Evolutionary conservation across 805 yeast species (phyloP), one percentile per base, ranked within the genome.

Genomic region (Candida arabinofermentans): DNA sequence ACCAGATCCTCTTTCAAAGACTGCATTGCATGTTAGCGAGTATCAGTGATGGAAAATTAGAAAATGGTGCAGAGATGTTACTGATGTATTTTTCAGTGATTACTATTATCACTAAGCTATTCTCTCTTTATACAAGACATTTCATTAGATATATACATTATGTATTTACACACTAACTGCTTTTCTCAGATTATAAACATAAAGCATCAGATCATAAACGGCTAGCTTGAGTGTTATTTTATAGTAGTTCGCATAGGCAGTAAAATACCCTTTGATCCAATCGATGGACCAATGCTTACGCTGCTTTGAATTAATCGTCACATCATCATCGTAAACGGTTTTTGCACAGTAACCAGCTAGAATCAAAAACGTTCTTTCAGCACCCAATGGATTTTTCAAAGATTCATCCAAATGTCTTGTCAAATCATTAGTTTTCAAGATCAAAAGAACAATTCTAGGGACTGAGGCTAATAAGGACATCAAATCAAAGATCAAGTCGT

Each of bases 391-490:
- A 46, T 81, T 80, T 36, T 84, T 76, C 42, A 91, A 70, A 41
- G 76, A 70, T 56, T 91, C 98, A 62, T 93, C 99, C 36, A 93
- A 69, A 53, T 81, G 83, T 54, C 99, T 73, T 0, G 96, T 88
- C 38, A 93, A 71, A 65, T 93, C 99, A 59, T 93, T 93, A 0
- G 99, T 95, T 59, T 93, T 93, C 55, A 93, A 68, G 36, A 93
- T 86, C 46, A 93, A 71, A 23, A 93, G 62, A 18, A 93, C 96
- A 14, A 90, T 79, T 34, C 90, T 70, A 2, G 99, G 99, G 67
- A 93, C 79, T 13, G 74, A 67, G 10, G 90, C 78, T 31, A 93
- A 68, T 36, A 93, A 74, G 13, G 74, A 65, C 95, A 93, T 90
- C 54, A 93, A 68, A 51, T 83, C 84, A 16, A 81, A 75, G 14